Base-by-base conservation (phyloP, 2,329 filamentous ascomycete genomes). In the Aspergillus eucalypticola region DNA sequence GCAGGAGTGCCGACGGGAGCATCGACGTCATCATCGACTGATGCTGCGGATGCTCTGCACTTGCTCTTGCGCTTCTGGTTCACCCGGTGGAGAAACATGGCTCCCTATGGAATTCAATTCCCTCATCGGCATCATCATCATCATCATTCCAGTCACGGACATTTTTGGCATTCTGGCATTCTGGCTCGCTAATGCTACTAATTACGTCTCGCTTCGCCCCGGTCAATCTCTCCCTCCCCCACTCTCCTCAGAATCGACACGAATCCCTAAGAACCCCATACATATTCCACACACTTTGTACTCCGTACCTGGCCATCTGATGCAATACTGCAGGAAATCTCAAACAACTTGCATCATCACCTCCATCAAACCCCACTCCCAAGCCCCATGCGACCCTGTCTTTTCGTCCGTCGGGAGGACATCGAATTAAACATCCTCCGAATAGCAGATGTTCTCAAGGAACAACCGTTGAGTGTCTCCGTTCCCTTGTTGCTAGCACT, bases 341-440 rank as follows among this genome's bases (percentile, higher is more conserved):
- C 49, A 10, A 5, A 46, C 51, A 27, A 44, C 15, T 64, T 61
- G 58, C 60, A 62, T 62, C 60, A 62, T 60, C 46, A 41, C 44
- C 61, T 60, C 64, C 64, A 66, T 63, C 56, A 60, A 19, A 44
- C 59, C 58, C 61, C 66, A 66, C 64, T 59, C 32, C 42, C 55
- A 21, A 63, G 42, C 27, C 53, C 60, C 44, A 56, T 38, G 42
- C 61, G 60, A 27, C 27, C 53, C 51, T 56, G 53, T 17, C 58
- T 66, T 55, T 59, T 67, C 25, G 61, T 44, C 52, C 42, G 53
- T 17, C 64, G 59, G 15, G 54, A 54, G 10, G 65, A 61, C 60
- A 68, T 64, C n/a, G 66, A 68, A 56, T 63, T 66, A 35, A 68
- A 61, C 46, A 68, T 57, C 15, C 58, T 59, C 21, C 63, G 62